Evolutionary conservation across 164 flowering plant species (phyloP), one percentile per base, ranked within the genome.

Genomic region (Aristolochia fimbriata): DNA sequence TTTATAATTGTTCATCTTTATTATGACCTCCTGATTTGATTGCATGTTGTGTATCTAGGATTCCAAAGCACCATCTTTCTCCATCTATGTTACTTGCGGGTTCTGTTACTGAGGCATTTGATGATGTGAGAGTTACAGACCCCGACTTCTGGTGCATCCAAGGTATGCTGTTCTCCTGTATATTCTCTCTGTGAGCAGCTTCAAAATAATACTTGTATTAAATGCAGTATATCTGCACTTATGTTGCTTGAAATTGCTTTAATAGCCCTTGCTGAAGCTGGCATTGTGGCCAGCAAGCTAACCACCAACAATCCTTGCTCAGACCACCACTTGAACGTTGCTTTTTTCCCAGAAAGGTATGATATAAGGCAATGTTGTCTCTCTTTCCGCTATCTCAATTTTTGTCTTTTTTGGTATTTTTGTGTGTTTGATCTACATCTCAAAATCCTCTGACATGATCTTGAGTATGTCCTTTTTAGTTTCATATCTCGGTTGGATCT

Each of bases 181-280:
- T 27, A 27, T n/a, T n/a, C 30, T 37, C 16, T n/a, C 17, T 27
- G 45, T 3, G 6, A 49, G 22, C 22, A 49, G 22, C 2, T 49
- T 56, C 45, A 27, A 6, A 5, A 13, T 23, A 8, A 25, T 27
- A 24, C 22, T 56, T 59, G 20, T 25, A 11, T 9, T 45, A 22
- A 47, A 17, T 46, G 31, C 19, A 22, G 51, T 50, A 23, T 47
- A 23, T 56, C n/a, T 49, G 31, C 22, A 6, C 4, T 45, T 12
- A 48, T 6, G 52, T 9, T 23, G 56, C 58, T n/a, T 43, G 51
- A 15, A 17, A 43, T 25, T 66, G 71, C 52, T 24, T 65, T 22
- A 41, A 63, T 24, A 93, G 98, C 83, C 47, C 77, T 93, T 20
- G 98, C 98, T 30, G 97, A 89, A 74, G 81, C 97, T 69, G 98